Evolutionary conservation across 1,284 basidiomycete species (phyloP), one percentile per base, ranked within the genome.

Genomic region (Flammula alnicola): DNA sequence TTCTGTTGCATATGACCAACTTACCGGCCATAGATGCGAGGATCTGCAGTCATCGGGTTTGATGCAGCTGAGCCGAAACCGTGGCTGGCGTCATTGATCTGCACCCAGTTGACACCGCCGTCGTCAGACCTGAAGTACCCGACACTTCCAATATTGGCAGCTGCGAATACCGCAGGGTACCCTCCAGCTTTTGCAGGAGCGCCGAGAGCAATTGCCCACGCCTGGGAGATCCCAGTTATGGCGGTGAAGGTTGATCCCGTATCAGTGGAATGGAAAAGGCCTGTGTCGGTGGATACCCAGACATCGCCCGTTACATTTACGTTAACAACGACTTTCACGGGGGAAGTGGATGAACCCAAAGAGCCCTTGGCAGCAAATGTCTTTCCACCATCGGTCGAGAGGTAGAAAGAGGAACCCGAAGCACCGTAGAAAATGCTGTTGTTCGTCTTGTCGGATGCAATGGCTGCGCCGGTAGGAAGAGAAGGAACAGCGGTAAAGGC

Each of bases 81-180:
- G 63, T 84, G 80, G 3, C 71, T 63, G 26, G 73, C 78, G 57
- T 86, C 83, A 60, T 83, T 81, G 50, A 86, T 82, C 65, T 79
- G 71, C 2, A 81, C 73, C 83, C 83, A 85, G 57, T 74, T 81
- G 9, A 69, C 70, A 42, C 83, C 83, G 20, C 65, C 63, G 59
- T 86, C 76, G 58, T 86, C 82, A 2, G 79, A 80, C 45, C 83
- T 73, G 65, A 77, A 84, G 63, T 81, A 79, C 1, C 78, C 81
- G 31, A 45, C 58, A 14, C 75, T 76, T 42, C 68, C 71, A 43
- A 82, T 75, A 50, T 73, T 76, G 3, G 80, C 82, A 26, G 77
- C 80, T 3, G 76, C 80, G 55, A 77, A 85, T 29, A 85, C 40
- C 11, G 82, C 74, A 8, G 81, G 83, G 55, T 83, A 82, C 3